Percentiles rank a stretch among this genome's conserved stretches.
Evolutionary conservation across 768 basidiomycete genomes (phyloP).

Genomic region (Tubosaeta brunneosetosa): DNA sequence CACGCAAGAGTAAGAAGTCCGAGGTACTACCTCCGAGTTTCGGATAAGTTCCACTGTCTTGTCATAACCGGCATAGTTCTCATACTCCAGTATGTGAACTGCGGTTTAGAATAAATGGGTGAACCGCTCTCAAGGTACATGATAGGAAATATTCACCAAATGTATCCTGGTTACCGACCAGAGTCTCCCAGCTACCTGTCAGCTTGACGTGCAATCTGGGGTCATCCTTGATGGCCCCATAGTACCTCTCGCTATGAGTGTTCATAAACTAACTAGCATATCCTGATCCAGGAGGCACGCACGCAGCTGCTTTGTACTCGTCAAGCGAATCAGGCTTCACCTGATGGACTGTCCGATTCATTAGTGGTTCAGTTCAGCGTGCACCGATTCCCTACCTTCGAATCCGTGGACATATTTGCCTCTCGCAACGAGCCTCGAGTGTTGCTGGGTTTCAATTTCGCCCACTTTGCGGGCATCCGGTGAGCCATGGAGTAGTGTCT

Average conservation of each 20-base stretch:
- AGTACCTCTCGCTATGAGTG: slow-evolving; percentile 69
- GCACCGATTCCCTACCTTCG: slow-evolving; percentile 49
- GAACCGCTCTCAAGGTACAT: background rate
- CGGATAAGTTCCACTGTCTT: slow-evolving; percentile 60
- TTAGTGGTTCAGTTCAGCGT: background rate
- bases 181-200: slow-evolving; percentile 89
- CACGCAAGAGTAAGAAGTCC: background rate
- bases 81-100: slow-evolving; percentile 86
- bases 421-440: slow-evolving; percentile 83
- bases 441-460: slow-evolving; percentile 70
- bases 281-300: slow-evolving; percentile 28
- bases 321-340: slow-evolving; percentile 78
- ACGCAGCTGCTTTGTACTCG: slow-evolving; percentile 89
- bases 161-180: slow-evolving; percentile 86
- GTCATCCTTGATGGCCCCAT: slow-evolving; percentile 73
- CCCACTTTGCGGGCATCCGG: slow-evolving; percentile 83
- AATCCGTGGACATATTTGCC: slow-evolving; percentile 94
- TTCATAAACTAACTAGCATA: slow-evolving; percentile 4
- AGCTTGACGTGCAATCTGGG: slow-evolving; percentile 75
- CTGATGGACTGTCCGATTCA: slow-evolving; percentile 57
- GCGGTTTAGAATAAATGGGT: slow-evolving; percentile 1
- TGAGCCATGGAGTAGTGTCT: slow-evolving; percentile 93
- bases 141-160: slow-evolving; percentile 52
- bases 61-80: slow-evolving; percentile 89
- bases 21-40: slow-evolving; percentile 54